These are phyloP conservation scores for Chenopodium berlandieri DNA, from an alignment of 148 eudicot species.

Conservation along the genomic window DNA sequence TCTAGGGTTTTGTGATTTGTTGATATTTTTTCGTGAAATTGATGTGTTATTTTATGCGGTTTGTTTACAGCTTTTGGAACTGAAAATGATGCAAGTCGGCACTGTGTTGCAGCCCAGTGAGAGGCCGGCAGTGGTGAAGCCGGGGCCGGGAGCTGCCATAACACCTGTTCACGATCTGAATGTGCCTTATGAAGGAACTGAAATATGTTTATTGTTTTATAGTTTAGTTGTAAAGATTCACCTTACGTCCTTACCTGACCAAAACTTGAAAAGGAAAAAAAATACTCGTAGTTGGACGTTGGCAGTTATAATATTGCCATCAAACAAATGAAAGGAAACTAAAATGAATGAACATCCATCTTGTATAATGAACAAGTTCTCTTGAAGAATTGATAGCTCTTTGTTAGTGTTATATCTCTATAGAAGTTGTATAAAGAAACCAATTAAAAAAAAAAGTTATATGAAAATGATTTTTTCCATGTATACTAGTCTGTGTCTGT, in stretches of 20 bases:
- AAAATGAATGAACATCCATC: not conserved
- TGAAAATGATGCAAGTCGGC: constrained; percentile 90
- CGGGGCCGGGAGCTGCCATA: constrained; percentile 45
- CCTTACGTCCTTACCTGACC: not conserved
- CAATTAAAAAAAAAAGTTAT: too few species aligned
- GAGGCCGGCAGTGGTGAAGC: constrained; percentile 48
- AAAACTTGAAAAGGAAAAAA: not conserved
- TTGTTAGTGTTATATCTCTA: too few species aligned
- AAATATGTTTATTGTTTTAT: constrained; percentile 10
- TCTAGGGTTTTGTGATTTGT: constrained; percentile 32
- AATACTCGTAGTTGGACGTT: not conserved
- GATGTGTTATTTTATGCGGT: constrained; percentile 7
- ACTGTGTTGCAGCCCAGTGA: constrained; percentile 71
- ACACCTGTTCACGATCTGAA: constrained; percentile 92
- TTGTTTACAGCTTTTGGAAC: constrained; percentile 72
- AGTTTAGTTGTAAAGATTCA: not conserved
- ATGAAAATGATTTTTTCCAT: not conserved
- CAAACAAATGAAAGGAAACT: not conserved
- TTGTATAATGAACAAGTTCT: too few species aligned
- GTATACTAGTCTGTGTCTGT: not conserved
- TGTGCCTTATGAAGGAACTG: constrained; percentile 90
- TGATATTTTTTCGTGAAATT: constrained; percentile 10
- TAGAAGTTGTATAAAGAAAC: too few species aligned
- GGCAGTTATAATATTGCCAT: not conserved
- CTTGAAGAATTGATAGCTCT: too few species aligned